Base-by-base conservation (phyloP, 441 rosid genomes). In the Croton setiger region DNA sequence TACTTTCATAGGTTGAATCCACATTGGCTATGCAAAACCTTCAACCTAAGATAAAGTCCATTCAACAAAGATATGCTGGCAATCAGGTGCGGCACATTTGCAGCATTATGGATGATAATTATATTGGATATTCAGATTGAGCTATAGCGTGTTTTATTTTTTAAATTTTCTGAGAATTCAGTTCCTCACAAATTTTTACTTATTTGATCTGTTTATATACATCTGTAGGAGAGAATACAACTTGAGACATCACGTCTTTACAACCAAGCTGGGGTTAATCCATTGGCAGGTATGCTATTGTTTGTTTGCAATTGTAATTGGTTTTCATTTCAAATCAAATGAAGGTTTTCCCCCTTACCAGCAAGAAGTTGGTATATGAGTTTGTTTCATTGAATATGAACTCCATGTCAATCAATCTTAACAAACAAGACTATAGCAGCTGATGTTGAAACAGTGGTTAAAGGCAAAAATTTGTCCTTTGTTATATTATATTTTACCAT, bases 11-110 rank as follows among this genome's bases (percentile, higher is more conserved):
- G 98, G 98, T 91, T 62, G 98, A 94, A 81, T 94, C 98, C 51
- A 89, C 98, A 3, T 65, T 94, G 10, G 97, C 97, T 43, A 94
- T 94, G 97, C 98, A 94, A 80, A 94, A 91, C 72, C 96, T 94
- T 75, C 96, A 94, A 77, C 98, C 97, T 3, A 89, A 94, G 76
- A 78, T 94, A 43, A 94, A 94, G 83, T 96, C 97, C 27, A 94
- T 94, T 77, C 98, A 94, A 78, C 92, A 91, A 82, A 89, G 96
- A 84, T 91, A 94, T 71, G 93, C 91, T 8, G 98, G 97, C 41
- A 91, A 90, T 83, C 96, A 94, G 90, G 98, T 86, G 76, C 79
- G 74, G 67, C 63, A 2, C 55, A 21, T 54, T 70, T 31, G 63
- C 18, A 41, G 43, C 52, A 44, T 39, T 48, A 45, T 43, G 31